Base-by-base conservation (phyloP, 2,329 filamentous ascomycete species). In the Hansfordia pulvinata region DNA sequence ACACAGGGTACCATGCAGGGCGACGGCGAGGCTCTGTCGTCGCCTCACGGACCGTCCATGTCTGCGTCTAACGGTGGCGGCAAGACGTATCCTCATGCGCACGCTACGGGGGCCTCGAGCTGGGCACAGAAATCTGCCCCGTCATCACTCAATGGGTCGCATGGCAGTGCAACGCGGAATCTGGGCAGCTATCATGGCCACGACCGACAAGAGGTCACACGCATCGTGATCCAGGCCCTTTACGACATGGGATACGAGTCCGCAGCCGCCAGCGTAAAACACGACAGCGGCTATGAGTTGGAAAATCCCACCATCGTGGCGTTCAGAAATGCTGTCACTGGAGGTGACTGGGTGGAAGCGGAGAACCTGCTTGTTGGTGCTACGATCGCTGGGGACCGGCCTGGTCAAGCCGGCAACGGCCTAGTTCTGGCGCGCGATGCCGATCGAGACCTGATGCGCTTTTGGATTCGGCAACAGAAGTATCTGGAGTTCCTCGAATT, bases 161-260 rank as follows among this genome's bases (percentile, higher is more conserved):
- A n/a, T 11, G n/a, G 20, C 10, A 10, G 10, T 10, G 8, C 19
- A 12, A 19, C 10, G 10, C 12, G 28, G n/a, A n/a, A n/a, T n/a
- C n/a, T n/a, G n/a, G n/a, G n/a, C n/a, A n/a, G n/a, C n/a, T 96
- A 92, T 50, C 78, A 75, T 44, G 86, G 85, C 11, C 88, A 96
- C 47, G 73, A 90, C 46, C 73, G 84, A 47, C 85, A 93, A 59
- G 88, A 98, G 56, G 78, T 96, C 23, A 93, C 88, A 5, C 68
- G 90, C 28, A 79, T 96, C 36, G 55, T 98, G 41, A 90, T 98
- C 43, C 90, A 98, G 53, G 81, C 85, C 19, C 57, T 98, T 36
- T 71, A 75, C 14, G 88, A 94, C 49, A 65, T 98, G 57, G 90
- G 90, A 3, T 94, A 96, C 46, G 63, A 74, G 32, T 61, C 63